Evolutionary conservation across 495 filamentous ascomycete species (phyloP).

Genomic region (Neurospora tetrasperma): DNA sequence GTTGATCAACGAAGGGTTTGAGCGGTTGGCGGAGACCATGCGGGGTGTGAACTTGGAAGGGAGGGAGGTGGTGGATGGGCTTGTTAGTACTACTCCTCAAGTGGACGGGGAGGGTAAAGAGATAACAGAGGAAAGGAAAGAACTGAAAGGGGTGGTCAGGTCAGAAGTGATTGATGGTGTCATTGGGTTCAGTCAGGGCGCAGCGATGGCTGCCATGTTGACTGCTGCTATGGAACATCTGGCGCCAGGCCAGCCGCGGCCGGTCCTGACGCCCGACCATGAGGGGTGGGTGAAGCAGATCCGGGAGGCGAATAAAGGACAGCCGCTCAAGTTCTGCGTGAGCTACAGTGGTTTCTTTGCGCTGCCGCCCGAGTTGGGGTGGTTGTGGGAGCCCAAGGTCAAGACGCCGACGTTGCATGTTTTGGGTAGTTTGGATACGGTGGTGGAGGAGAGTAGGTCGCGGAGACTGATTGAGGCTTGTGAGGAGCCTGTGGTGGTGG

Average conservation of each 20-base stretch:
- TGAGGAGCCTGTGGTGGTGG: conserved; percentile 52
- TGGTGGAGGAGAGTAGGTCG: conserved; percentile 70
- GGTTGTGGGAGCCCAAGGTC: conserved; percentile 70
- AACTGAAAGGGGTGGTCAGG: conserved; percentile 18
- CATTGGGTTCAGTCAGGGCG: conserved; percentile 69
- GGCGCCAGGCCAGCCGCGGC: conserved; percentile 10
- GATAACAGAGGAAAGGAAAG: neutral
- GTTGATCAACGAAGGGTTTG: conserved; percentile 55
- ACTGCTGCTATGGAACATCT: conserved; percentile 55
- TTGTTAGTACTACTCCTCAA: too few species aligned
- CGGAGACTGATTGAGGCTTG: conserved; percentile 58
- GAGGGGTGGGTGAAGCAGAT: conserved; percentile 26
- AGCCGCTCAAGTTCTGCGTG: conserved; percentile 66
- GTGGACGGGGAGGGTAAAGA: neutral
- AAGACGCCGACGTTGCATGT: conserved; percentile 72
- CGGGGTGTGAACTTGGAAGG: neutral
- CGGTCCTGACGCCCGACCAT: conserved; percentile 6
- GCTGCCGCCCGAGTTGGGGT: conserved; percentile 45
- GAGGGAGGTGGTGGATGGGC: neutral
- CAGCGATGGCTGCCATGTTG: conserved; percentile 47
- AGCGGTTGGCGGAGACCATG: conserved; percentile 47
- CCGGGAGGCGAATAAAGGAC: conserved; percentile 39
- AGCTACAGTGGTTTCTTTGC: conserved; percentile 72
- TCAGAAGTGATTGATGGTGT: conserved; percentile 58
- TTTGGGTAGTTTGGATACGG: conserved; percentile 74